Base-by-base conservation (phyloP, 2,329 filamentous ascomycete species). In the Rugonectria rugulosa region DNA sequence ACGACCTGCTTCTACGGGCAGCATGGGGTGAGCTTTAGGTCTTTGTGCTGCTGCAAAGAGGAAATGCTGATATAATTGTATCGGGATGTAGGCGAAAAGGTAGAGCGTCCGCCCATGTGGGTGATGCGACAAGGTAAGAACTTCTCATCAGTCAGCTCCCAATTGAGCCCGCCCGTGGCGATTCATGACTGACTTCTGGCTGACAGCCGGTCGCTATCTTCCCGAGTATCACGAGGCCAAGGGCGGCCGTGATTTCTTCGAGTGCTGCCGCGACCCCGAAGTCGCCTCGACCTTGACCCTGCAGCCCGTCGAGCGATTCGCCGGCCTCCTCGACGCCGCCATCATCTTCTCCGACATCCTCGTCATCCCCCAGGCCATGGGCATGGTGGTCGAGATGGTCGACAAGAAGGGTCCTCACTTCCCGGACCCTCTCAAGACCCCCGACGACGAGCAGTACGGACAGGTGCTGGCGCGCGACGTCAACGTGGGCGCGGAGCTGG, bases 321-420 rank as follows among this genome's bases (percentile, higher is more conserved):
- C 84, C 36, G 93, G 92, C 37, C 88, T 99, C 59, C 86, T 99
- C 66, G 95, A 99, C 75, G 94, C 92, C 23, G 93, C 95, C 57
- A 99, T 99, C 70, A 99, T 99, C 75, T 99, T 99, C 82, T 97
- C 92, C 53, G 95, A 99, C 73, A 99, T 99, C 63, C 86, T 99
- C 31, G 95, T 99, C 40, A 93, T 99, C 60, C 95, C 95, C 0
- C 95, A 99, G 78, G 95, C 95, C 26, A 91, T 99, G 86, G 95
- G 95, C 1, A 99, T 99, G 95, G 82, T 83, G n/a, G 95, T 99
- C 23, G 90, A 98, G 74, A 99, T 99, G 95, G 83, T 98, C 10
- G 93, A 97, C 74, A 96, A 95, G 78, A 96, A 97, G 75, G 95
- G 95, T 0, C 95, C 95, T 10, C 91, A 96, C 73, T 99, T 99